phyloP scores from a whole-genome alignment of 2,329 filamentous ascomycete species.

The Fusarium longipes region DNA sequence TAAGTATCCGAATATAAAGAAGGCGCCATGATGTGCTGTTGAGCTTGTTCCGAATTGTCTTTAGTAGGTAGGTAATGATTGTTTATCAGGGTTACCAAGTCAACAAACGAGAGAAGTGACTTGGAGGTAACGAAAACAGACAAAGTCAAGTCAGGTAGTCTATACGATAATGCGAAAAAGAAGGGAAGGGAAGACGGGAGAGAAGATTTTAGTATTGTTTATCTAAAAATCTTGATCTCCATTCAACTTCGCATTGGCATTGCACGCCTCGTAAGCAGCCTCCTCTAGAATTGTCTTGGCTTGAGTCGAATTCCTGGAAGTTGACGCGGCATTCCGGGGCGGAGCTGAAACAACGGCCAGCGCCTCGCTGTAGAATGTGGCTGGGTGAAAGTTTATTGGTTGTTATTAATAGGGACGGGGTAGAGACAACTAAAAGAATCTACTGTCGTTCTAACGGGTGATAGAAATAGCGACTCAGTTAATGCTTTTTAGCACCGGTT shows the following conservation, averaged over 20 bases:
- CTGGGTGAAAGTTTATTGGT: constrained; percentile 37
- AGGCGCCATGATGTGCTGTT: constrained; percentile 34
- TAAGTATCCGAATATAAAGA: constrained; percentile 35
- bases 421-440: neutral
- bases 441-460: neutral
- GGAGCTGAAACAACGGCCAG: constrained; percentile 47
- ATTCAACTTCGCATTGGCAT: neutral
- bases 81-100: constrained; percentile 16
- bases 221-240: neutral
- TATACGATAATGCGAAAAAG: neutral
- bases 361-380: constrained; percentile 43
- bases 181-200: neutral
- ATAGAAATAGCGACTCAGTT: neutral
- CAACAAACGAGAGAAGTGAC: constrained; percentile 13
- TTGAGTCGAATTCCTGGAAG: constrained; percentile 33
- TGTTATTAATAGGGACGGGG: constrained; percentile 43
- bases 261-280: constrained; percentile 41
- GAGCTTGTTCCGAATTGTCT: neutral
- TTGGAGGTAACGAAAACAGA: neutral
- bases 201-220: neutral
- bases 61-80: neutral
- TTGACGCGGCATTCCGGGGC: constrained; percentile 48
- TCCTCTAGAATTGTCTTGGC: constrained; percentile 34
- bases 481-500: accelerated
- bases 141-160: neutral